Evolutionary conservation across 2,329 filamentous ascomycete genomes (phyloP), one percentile per base, ranked within the genome.

Genomic region (Neurospora sp.): DNA sequence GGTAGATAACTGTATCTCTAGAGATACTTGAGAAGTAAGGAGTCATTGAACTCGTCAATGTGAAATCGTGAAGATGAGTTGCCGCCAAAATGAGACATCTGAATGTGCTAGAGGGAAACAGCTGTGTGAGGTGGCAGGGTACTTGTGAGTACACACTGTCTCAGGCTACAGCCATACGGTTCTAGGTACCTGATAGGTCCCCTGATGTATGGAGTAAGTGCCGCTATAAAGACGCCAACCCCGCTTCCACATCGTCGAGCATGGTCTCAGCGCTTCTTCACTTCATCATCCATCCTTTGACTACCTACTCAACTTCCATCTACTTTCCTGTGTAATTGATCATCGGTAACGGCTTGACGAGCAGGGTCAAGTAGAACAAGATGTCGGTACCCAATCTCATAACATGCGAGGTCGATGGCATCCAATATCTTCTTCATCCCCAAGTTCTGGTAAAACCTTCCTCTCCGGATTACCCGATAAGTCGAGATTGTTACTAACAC

Each of bases 361-460:
- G 7, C 8, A 17, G 28, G 10, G 3, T 5, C 13, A 6, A 2
- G 23, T 62, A 9, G 1, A 5, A 0, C 13, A 33, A 62, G 4
- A 62, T 62, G 52, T 15, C 52, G 13, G 52, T 62, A 2, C 52
- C 23, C 13, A 33, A 62, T 4, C 52, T 62, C 3, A 62, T 62
- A 2, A 81, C 79, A 38, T 79, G 77, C 69, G 73, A 81, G 17
- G 76, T 82, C 23, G 80, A 79, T 6, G 79, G 80, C 11, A 74
- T 79, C 5, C 78, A 80, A 42, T 82, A 82, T 70, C 77, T 82
- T n/a, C 74, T 82, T 9, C 80, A 82, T 69, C 80, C 80, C 8
- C 73, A 78, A 36, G 79, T 80, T 46, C 71, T 82, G 70, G 80
- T 81, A 19, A 77, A 5, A 67, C 52, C 0, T 2, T 6, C 15